Evolutionary conservation across 169 alveolate species (phyloP), one percentile per base, ranked within the genome.

Genomic region (Cryptosporidium muris): DNA sequence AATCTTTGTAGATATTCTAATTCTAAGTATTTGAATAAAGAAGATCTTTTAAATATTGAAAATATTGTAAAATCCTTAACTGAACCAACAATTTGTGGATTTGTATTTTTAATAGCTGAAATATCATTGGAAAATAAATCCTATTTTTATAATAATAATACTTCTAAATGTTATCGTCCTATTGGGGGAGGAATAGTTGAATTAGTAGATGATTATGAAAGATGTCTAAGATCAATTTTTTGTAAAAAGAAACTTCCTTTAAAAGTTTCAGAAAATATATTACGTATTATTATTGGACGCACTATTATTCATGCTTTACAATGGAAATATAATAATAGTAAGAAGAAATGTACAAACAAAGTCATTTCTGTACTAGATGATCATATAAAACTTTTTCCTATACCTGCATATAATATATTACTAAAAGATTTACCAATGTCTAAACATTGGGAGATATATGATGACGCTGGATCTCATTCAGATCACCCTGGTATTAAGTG

Each of bases 191-290:
- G 64, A 48, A 38, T 65, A n/a, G 60, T 65, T 40, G 81, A 65
- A 37, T 40, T 65, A 16, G 48, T 45, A 48, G 63, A 65, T 51
- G 63, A 51, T 12, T 36, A 49, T 51, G 62, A 65, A 49, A 65
- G 81, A 37, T 36, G 64, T 25, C 47, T 65, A 1, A 47, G 62
- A 48, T 37, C 45, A 51, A 49, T 65, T 12, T 65, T 65, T 65
- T 65, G 81, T 1, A 51, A 65, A 38, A 65, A 63, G 36, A 65
- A 52, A 65, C n/a, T 65, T 40, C 81, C 81, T 12, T 65, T 49
- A 9, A 14, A 25, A 16, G 47, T 65, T 49, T 25, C 81, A 9
- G 63, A 65, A 12, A 65, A 43, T 16, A 25, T 65, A 3, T 25
- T 51, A 34, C 7, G 81, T 3, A 51, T 65, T 4, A 16, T 63